Percentiles rank a stretch among this genome's conserved stretches.
Conservation (phyloP, 2,329 filamentous ascomycete genomes). For the Cryphonectria japonica region DNA sequence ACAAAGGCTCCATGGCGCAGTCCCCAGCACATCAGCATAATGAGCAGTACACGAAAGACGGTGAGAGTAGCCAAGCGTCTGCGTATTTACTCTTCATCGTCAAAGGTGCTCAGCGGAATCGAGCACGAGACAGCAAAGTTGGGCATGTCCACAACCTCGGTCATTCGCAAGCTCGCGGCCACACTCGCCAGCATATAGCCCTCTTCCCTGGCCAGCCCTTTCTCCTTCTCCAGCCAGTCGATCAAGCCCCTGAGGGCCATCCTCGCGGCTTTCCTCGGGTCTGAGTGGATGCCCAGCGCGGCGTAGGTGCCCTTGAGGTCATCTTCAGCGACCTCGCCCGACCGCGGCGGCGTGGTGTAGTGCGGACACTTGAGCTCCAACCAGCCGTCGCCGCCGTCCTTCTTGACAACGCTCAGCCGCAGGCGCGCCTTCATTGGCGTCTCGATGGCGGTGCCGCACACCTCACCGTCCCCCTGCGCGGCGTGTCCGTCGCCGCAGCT, state of each 20-base stretch:
- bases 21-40: constrained; percentile 42
- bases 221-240: constrained; percentile 51
- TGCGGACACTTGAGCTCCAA: constrained; percentile 48
- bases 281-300: constrained; percentile 53
- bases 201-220: constrained; percentile 49
- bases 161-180: constrained; percentile 53
- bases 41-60: no score
- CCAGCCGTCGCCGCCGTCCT: constrained; percentile 37
- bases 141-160: constrained; percentile 58
- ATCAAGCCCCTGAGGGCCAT: constrained; percentile 53
- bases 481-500: constrained; percentile 59
- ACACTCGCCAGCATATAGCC: constrained; percentile 58
- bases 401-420: constrained; percentile 52
- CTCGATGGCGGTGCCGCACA: constrained; percentile 61
- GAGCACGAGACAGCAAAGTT: constrained; percentile 55
- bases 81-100: constrained; percentile 30
- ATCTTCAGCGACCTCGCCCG: constrained; percentile 43
- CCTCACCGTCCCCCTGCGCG: constrained; percentile 58
- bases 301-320: constrained; percentile 56
- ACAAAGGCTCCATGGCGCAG: constrained; percentile 28
- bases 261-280: constrained; percentile 52
- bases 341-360: constrained; percentile 45
- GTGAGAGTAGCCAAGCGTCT: not conserved
- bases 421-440: constrained; percentile 54
- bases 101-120: constrained; percentile 53